Conservation (phyloP, 768 basidiomycete genomes). For the Xanthoconium purpureum region DNA sequence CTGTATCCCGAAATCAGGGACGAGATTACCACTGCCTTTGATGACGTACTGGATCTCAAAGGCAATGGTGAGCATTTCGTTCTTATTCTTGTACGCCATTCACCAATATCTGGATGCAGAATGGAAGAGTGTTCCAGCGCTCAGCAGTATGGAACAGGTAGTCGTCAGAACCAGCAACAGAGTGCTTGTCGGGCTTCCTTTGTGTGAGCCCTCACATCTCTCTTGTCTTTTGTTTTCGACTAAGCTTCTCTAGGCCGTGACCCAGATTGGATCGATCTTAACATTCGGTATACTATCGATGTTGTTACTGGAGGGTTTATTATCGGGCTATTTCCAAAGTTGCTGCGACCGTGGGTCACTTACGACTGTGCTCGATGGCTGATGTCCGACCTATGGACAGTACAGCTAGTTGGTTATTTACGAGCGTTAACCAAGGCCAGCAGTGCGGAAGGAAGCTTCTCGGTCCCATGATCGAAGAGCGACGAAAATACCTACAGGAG, state of each 20-base stretch:
- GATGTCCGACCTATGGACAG: too few relatives aligned
- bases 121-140: not conserved
- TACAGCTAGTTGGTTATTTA: not conserved
- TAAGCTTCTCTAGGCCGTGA: constrained; percentile 34
- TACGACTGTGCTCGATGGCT: too few relatives aligned
- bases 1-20: not conserved
- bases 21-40: too few relatives aligned
- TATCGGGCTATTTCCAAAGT: constrained; percentile 30
- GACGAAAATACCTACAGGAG: constrained; percentile 19
- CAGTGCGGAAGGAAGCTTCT: constrained; percentile 11
- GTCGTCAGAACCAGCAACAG: not conserved
- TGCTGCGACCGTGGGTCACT: constrained; percentile 7
- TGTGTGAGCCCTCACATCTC: constrained; percentile 33
- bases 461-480: constrained; percentile 31
- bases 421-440: not conserved
- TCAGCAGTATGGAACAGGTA: not conserved
- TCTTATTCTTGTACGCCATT: not conserved
- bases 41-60: too few relatives aligned
- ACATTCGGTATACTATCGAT: constrained; percentile 30
- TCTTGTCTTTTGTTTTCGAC: not conserved
- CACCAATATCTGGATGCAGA: not conserved
- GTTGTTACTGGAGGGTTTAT: constrained; percentile 18
- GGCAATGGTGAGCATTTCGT: not conserved
- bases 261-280: constrained; percentile 33
- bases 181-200: constrained; percentile 46